Base-by-base conservation (phyloP, 148 eudicot species). In the Diospyros lotus region DNA sequence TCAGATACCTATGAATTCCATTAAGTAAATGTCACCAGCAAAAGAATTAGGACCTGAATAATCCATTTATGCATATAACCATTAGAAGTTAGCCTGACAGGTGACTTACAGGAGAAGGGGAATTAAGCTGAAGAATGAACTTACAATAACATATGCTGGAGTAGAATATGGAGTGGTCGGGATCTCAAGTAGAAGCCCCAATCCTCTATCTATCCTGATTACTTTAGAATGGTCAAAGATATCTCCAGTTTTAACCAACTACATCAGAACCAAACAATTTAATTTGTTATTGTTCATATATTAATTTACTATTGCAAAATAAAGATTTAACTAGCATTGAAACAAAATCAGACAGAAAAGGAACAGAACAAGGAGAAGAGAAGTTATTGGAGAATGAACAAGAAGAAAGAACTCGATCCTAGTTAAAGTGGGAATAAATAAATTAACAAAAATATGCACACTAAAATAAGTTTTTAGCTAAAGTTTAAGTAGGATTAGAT, bases 111-210 rank as follows among this genome's bases (percentile, higher is more conserved):
- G 28, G 28, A 28, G 28, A 73, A 17, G 12, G 15, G 64, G 69
- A 73, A 56, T 43, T 53, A 69, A 69, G 55, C 28, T 8, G 70
- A 11, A 54, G 11, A 11, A 78, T 66, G 43, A 78, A 87, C 95
- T 78, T 89, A 94, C 98, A 78, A 73, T 77, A 58, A 95, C 98
- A 82, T 87, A 90, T 64, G 97, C 91, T 72, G 98, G 98, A 62
- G 97, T 88, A 48, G 94, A 87, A 75, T 78, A 77, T 73, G 97
- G 96, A 74, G 53, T 53, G 12, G 90, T 85, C 43, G 97, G 96
- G 46, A 95, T 65, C 85, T 88, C 91, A 80, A 95, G 90, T 81
- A 95, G 83, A 83, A 95, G 84, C 53, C 98, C 98, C n/a, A 81
- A 73, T 51, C 90, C 94, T 77, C 71, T 89, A 79, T 92, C 98